Evolutionary conservation across 805 yeast species (phyloP).

Genomic region (Kodamaea leandrae): DNA sequence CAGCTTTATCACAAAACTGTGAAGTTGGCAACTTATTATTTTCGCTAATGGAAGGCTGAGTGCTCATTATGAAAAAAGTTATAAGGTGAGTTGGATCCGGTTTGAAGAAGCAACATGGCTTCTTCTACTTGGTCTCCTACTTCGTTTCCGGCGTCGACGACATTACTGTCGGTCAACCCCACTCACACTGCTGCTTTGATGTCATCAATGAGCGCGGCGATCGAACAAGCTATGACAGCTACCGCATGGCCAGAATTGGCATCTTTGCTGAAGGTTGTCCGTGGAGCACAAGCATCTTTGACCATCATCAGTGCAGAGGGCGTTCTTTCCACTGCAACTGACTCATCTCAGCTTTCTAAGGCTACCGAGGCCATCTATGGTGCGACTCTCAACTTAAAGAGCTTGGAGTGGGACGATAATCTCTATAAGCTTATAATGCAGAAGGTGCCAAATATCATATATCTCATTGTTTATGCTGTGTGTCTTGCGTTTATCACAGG

Average conservation of each 20-base stretch:
- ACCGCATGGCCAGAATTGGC: not conserved
- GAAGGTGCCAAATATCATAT: slow-evolving; percentile 16
- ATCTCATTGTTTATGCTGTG: slow-evolving; percentile 12
- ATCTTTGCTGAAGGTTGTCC: slow-evolving; percentile 8
- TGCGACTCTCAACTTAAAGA: slow-evolving; percentile 31
- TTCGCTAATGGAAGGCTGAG: no score
- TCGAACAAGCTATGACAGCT: not conserved
- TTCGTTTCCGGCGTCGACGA: not conserved
- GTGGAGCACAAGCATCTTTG: slow-evolving; percentile 40
- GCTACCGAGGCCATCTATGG: slow-evolving; percentile 34
- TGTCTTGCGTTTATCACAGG: slow-evolving; percentile 13
- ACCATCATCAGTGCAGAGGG: slow-evolving; percentile 33
- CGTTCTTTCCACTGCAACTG: slow-evolving; percentile 42
- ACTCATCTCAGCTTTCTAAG: slow-evolving; percentile 12
- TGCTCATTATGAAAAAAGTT: no score
- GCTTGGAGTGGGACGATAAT: slow-evolving; percentile 28
- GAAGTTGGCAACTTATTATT: no score
- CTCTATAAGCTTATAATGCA: slow-evolving; percentile 11
- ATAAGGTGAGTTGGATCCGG: no score
- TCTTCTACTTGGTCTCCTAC: not conserved
- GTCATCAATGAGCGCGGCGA: not conserved
- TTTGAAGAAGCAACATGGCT: no score
- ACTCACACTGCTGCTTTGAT: slow-evolving; percentile 1
- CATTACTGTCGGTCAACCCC: not conserved
- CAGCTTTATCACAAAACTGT: no score